Evolutionary conservation across 2,329 filamentous ascomycete species (phyloP), one percentile per base, ranked within the genome.

Genomic region (Xylariaceae sp.): DNA sequence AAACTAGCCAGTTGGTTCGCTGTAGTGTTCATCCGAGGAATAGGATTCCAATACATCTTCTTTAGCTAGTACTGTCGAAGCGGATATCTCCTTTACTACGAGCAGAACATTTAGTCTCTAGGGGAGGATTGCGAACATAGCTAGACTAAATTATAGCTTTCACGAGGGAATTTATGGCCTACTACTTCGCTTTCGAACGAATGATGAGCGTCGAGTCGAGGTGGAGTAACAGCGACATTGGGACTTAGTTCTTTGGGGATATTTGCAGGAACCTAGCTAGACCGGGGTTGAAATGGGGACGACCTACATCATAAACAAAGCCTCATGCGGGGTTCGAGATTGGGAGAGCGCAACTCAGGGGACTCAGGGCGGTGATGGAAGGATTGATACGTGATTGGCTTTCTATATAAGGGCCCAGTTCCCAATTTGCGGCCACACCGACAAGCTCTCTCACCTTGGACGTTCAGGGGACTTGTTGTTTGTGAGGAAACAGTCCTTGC

Each of bases 321-420:
- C 29, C 27, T 24, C 15, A 39, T 44, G 53, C 37, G 53, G 47
- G 53, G 53, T 33, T 47, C 4, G 21, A 15, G 8, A 21, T 26
- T 49, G 39, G 20, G 50, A 41, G 6, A 23, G 11, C 23, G 13
- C 23, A 40, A 36, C 18, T 3, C 13, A 29, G 15, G 6, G n/a
- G n/a, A n/a, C n/a, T n/a, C n/a, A n/a, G n/a, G n/a, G 23, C 27
- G 42, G 20, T 32, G 3, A 27, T 18, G 15, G 49, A 49, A 45
- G 39, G 49, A 53, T 48, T 33, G 15, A 33, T 35, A 44, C 41
- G 11, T 5, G 18, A 45, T 41, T n/a, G 24, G 3, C 4, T 32
- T 9, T 16, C 11, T 32, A 46, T 50, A 51, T 46, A 56, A 46
- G 41, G 24, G 23, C 15, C n/a, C 41, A 32, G 41, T 35, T 35